Conservation (phyloP, 2,329 filamentous ascomycete genomes). For the Botrytis fragariae region DNA sequence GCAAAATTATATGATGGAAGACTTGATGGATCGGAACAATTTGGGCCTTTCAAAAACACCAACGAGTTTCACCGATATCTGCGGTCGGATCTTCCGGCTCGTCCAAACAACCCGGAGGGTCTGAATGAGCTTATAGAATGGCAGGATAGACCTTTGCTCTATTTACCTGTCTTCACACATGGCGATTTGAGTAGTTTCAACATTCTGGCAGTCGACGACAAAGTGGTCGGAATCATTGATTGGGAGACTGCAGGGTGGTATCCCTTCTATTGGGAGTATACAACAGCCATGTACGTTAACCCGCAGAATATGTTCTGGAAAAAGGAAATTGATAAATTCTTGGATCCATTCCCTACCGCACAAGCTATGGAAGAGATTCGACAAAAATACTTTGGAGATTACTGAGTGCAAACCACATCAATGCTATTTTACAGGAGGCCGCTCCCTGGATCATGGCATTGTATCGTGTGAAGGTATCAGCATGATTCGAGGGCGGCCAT, state of each 20-base stretch:
- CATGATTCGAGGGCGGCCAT: neutral
- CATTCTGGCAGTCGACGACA: slow-evolving; percentile 43
- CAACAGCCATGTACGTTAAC: slow-evolving; percentile 34
- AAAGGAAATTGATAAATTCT: neutral
- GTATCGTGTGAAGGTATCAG: neutral
- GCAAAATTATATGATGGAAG: slow-evolving; percentile 10
- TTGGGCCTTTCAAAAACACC: slow-evolving; percentile 14
- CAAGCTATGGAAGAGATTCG: slow-evolving; percentile 40
- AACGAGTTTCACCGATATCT: slow-evolving; percentile 32
- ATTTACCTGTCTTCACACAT: slow-evolving; percentile 40
- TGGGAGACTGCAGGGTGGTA: slow-evolving; percentile 44
- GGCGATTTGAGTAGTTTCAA: slow-evolving; percentile 49
- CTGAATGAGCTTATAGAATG: slow-evolving; percentile 25
- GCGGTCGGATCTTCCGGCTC: slow-evolving; percentile 26
- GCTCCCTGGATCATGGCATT: neutral
- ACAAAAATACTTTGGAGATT: neutral
- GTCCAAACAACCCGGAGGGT: slow-evolving; percentile 11
- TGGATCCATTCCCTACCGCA: slow-evolving; percentile 24
- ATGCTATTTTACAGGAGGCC: neutral
- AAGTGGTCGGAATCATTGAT: slow-evolving; percentile 44
- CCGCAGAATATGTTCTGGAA: neutral
- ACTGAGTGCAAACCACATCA: neutral
- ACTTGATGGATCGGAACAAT: neutral
- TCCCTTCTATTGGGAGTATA: slow-evolving; percentile 44
- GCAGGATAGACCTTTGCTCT: slow-evolving; percentile 22